phyloP scores from a whole-genome alignment of 2,329 filamentous ascomycete species.

The Xylariaceae sp. region DNA sequence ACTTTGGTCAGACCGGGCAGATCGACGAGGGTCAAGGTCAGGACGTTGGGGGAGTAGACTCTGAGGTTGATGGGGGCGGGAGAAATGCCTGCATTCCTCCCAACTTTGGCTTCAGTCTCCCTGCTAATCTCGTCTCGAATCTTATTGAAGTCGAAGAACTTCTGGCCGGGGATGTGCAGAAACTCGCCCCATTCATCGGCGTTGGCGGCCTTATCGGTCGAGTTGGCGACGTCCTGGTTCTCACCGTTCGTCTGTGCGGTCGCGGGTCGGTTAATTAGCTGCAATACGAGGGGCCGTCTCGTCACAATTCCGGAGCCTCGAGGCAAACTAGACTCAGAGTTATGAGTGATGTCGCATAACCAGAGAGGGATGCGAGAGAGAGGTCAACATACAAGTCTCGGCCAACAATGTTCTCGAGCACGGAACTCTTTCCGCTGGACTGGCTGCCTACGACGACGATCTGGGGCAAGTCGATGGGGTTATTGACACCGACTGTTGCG shows the following conservation, averaged over 20 bases:
- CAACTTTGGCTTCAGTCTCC: conserved; percentile 95
- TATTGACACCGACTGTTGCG: conserved; percentile 96
- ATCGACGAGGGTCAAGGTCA: conserved; percentile 95
- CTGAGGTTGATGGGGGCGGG: conserved; percentile 95
- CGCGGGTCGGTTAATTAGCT: conserved; percentile 88
- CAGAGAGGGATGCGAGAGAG: conserved; percentile 3
- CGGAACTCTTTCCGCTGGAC: conserved; percentile 98
- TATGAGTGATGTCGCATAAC: conserved; percentile 3
- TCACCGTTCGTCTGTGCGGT: conserved; percentile 68
- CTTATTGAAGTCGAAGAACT: conserved; percentile 97
- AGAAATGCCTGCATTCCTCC: conserved; percentile 93
- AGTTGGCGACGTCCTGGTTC: conserved; percentile 61
- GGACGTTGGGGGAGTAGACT: conserved; percentile 97
- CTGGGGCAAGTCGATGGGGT: conserved; percentile 97
- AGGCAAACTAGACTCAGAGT: conserved; percentile 63
- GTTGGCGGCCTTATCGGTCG: conserved; percentile 84
- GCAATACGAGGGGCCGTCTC: conserved; percentile 89
- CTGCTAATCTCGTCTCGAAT: conserved; percentile 96
- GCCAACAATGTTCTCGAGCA: conserved; percentile 97
- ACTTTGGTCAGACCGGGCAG: conserved; percentile 95
- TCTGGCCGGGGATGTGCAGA: conserved; percentile 93
- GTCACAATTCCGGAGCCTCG: conserved; percentile 98
- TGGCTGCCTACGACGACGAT: conserved; percentile 98
- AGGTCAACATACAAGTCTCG: conserved; percentile 82
- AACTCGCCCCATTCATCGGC: conserved; percentile 98